Percentiles rank a stretch among this genome's conserved stretches.
These are phyloP conservation scores for Diaporthe velutina DNA, from an alignment of 2,329 filamentous ascomycete genomes.

Conservation along the genomic window DNA sequence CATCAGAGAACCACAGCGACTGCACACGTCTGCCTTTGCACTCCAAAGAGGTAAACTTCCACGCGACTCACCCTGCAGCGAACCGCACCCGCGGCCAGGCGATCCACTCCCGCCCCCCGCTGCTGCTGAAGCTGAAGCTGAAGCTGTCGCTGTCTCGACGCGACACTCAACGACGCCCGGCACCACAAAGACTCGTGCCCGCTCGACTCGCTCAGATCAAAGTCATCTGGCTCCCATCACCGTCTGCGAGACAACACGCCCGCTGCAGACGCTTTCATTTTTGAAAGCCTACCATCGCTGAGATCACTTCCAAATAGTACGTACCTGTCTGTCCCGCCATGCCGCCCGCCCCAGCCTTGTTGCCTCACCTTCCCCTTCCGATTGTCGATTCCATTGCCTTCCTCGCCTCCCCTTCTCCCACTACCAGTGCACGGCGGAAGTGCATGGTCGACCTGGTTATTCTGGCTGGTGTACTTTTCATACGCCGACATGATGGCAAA, in stretches of 20 bases:
- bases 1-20: slow-evolving; percentile 22
- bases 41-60: slow-evolving; percentile 13
- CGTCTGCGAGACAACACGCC: slow-evolving; percentile 32
- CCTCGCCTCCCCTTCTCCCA: slow-evolving; percentile 14
- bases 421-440: neutral
- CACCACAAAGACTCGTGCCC: slow-evolving; percentile 25
- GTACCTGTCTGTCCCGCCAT: slow-evolving; percentile 13
- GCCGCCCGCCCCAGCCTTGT: slow-evolving; percentile 26
- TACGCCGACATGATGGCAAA: neutral
- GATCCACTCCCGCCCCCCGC: slow-evolving; percentile 38
- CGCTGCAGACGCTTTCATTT: slow-evolving; percentile 39
- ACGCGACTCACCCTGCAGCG: slow-evolving; percentile 35
- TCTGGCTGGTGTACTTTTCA: neutral
- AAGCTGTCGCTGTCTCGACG: slow-evolving; percentile 41
- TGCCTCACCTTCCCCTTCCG: slow-evolving; percentile 18
- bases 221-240: slow-evolving; percentile 10
- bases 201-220: neutral
- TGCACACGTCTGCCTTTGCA: slow-evolving; percentile 27
- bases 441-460: neutral
- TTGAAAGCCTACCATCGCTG: slow-evolving; percentile 39
- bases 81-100: slow-evolving; percentile 31
- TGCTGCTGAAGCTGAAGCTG: slow-evolving; percentile 36
- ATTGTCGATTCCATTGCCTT: slow-evolving; percentile 23
- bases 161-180: slow-evolving; percentile 30
- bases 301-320: slow-evolving; percentile 42